These are phyloP conservation scores for Solanum microdontum DNA, from an alignment of 257 asterid species.

Conservation along the genomic window DNA sequence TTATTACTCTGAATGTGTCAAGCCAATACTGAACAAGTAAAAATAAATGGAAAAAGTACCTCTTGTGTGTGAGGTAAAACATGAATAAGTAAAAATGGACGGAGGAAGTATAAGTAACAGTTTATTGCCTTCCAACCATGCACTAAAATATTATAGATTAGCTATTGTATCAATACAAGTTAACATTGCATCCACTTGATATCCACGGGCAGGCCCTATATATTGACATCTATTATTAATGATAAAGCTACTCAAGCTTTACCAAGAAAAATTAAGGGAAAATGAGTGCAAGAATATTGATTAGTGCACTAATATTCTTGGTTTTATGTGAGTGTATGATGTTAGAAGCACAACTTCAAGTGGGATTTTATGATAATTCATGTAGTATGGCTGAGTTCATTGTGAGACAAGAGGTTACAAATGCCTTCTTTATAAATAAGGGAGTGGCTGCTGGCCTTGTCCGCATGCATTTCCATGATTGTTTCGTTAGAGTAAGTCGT, in stretches of 20 bases:
- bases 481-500: constrained; percentile 60
- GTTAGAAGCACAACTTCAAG: constrained; percentile 41
- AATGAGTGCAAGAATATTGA: constrained; percentile 20
- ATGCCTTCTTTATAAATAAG: constrained; percentile 25
- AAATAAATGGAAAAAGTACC: too few species aligned
- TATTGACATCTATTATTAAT: neutral
- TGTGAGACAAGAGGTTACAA: constrained; percentile 44
- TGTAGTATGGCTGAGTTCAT: constrained; percentile 45
- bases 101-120: constrained; percentile 2
- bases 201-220: neutral
- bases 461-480: constrained; percentile 79
- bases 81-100: neutral
- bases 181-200: neutral
- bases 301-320: neutral
- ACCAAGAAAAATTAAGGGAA: neutral
- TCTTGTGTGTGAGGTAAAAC: neutral
- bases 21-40: neutral
- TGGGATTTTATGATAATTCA: constrained; percentile 39
- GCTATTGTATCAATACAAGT: neutral
- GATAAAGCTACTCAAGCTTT: neutral
- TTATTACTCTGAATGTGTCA: neutral
- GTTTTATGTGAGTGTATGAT: constrained; percentile 5
- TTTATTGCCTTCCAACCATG: constrained; percentile 23
- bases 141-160: constrained; percentile 12
- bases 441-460: constrained; percentile 78